Evolutionary conservation across 2,329 filamentous ascomycete genomes (phyloP).

Genomic region (Aspergillus phoenicis): DNA sequence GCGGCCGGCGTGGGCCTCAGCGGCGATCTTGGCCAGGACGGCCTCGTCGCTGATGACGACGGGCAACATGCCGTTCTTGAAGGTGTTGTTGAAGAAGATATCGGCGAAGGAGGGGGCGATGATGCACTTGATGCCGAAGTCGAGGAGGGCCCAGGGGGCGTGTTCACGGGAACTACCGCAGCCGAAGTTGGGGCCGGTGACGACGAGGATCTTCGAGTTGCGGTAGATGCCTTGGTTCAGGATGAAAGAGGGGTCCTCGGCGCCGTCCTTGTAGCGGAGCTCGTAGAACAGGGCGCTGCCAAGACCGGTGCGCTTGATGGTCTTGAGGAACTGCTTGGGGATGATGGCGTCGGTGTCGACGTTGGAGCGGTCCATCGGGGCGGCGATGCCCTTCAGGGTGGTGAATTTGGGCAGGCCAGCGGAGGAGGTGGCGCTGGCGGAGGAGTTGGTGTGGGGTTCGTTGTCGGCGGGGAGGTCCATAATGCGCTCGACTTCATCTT

Average conservation of each 20-base stretch:
- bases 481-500: constrained; percentile 66
- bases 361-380: constrained; percentile 83
- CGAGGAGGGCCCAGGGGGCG: constrained; percentile 93
- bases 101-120: constrained; percentile 87
- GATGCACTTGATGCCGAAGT: constrained; percentile 93
- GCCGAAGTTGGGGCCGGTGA: constrained; percentile 91
- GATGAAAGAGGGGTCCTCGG: constrained; percentile 78
- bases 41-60: constrained; percentile 70
- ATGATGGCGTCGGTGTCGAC: constrained; percentile 99
- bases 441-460: constrained; percentile 64
- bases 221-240: constrained; percentile 90
- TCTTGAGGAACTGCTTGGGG: constrained; percentile 98
- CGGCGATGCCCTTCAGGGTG: constrained; percentile 80
- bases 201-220: constrained; percentile 82
- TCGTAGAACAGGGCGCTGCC: constrained; percentile 84
- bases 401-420: constrained; percentile 82
- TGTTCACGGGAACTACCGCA: constrained; percentile 93
- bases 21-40: constrained; percentile 69
- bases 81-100: constrained; percentile 99
- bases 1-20: constrained; percentile 74
- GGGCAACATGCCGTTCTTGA: constrained; percentile 99
- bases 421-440: constrained; percentile 45
- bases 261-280: constrained; percentile 76
- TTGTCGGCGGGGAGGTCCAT: constrained; percentile 66
- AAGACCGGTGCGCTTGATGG: constrained; percentile 95